Base-by-base conservation (phyloP, 805 yeast species). In the Candida orba region DNA sequence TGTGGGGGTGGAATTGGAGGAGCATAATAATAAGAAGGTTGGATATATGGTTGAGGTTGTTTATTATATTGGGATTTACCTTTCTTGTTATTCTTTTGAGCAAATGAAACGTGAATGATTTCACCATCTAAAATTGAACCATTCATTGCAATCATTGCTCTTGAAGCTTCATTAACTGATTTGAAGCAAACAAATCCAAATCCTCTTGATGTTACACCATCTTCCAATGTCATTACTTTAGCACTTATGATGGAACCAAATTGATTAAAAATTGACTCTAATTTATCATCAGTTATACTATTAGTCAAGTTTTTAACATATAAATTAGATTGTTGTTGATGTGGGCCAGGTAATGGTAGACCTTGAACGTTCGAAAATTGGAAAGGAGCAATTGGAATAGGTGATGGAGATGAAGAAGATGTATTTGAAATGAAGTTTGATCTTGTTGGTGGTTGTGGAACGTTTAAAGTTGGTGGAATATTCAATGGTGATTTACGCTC, bases 151-250 rank as follows among this genome's bases (percentile, higher is more conserved):
- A 75, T 74, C 43, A 81, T 72, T 14, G 93, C 89, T 53, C 69
- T 67, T 42, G 75, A 73, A 14, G 93, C 90, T 50, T 78, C 73
- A 36, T 72, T 69, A 44, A 81, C 78, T 39, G 65, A 63, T 55
- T 75, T 77, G 57, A 70, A 85, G 60, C 87, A 83, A 38, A 84
- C 85, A 65, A 84, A 84, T 39, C 91, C 93, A 58, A 79, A 84
- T 24, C 91, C 89, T 57, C 79, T 73, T 22, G 89, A 77, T 46
- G 68, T 68, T 3, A 37, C 6, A 2, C 57, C 58, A 13, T 49
- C 50, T 22, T 53, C 57, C 1, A 60, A 27, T 7, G 76, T 72
- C 72, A 78, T 76, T 14, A 78, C 64, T 48, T 72, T 74, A 20
- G 79, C 76, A 39, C 74, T 67, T 12, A 72, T 65, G 25, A 78